Conservation (phyloP, 306 rosid species). For the Urtica urens region DNA sequence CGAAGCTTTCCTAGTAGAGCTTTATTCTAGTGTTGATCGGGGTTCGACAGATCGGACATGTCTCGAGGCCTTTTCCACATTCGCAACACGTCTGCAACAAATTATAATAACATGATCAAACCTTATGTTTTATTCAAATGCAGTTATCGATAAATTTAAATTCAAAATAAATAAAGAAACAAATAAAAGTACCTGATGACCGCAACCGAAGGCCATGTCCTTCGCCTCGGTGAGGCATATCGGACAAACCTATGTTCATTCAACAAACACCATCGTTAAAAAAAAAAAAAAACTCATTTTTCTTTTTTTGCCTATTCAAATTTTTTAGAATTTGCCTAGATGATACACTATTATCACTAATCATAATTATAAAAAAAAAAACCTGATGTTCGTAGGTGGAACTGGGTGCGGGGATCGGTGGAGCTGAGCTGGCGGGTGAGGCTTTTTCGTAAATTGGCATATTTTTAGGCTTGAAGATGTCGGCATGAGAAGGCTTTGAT, state of each 20-base stretch:
- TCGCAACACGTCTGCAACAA: constrained; percentile 74
- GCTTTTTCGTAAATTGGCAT: constrained; percentile 34
- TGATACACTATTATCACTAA: too few relatives aligned
- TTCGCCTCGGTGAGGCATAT: constrained; percentile 64
- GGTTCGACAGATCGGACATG: constrained; percentile 85
- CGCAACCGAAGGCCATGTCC: constrained; percentile 97
- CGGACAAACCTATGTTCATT: constrained; percentile 88
- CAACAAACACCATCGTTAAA: constrained; percentile 8
- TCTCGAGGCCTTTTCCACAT: constrained; percentile 58
- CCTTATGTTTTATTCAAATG: too few relatives aligned
- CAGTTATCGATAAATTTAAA: too few relatives aligned
- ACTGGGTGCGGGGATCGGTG: constrained; percentile 40
- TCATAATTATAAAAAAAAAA: too few relatives aligned
- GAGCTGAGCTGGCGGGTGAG: constrained; percentile 31
- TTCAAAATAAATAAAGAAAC: too few relatives aligned
- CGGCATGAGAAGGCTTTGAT: constrained; percentile 34
- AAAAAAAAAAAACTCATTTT: not conserved
- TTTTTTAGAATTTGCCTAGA: not conserved
- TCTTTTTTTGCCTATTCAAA: not conserved
- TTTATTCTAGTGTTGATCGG: constrained; percentile 61
- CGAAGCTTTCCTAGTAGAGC: constrained; percentile 38
- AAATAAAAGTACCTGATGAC: constrained; percentile 69
- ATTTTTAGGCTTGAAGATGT: constrained; percentile 21
- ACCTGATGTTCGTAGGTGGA: constrained; percentile 67
- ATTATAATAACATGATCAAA: too few relatives aligned